These are phyloP conservation scores for Psilocybe subaeruginosa DNA, from an alignment of 768 basidiomycete genomes.

Conservation along the genomic window DNA sequence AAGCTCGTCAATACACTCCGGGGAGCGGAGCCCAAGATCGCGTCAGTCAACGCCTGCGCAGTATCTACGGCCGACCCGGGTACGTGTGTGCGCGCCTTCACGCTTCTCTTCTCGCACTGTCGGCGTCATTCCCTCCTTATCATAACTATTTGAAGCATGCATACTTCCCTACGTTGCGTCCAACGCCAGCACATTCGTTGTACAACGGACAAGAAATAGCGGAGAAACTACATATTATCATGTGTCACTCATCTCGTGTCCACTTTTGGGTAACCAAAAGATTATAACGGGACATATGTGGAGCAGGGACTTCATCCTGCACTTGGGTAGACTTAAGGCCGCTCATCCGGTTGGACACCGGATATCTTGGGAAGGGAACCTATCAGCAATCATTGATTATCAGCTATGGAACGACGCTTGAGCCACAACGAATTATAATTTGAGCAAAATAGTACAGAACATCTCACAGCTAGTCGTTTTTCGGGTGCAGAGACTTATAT, in stretches of 20 bases:
- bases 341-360: too few species aligned
- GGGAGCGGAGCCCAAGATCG: slow-evolving; percentile 1
- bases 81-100: neutral
- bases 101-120: neutral
- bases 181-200: neutral
- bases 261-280: too few species aligned
- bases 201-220: too few species aligned
- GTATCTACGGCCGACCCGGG: neutral
- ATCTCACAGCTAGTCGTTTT: neutral
- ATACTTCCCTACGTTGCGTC: neutral
- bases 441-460: neutral
- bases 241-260: too few species aligned
- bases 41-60: neutral
- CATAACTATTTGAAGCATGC: neutral
- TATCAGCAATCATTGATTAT: too few species aligned
- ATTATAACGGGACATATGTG: too few species aligned
- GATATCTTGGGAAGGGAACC: too few species aligned
- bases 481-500: too few species aligned
- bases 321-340: too few species aligned
- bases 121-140: slow-evolving; percentile 2
- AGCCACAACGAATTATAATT: neutral
- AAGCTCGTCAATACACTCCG: neutral
- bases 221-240: too few species aligned
- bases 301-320: too few species aligned
- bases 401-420: too few species aligned